Base-by-base conservation (phyloP, 2,329 filamentous ascomycete genomes). In the Cercospora beticola region DNA sequence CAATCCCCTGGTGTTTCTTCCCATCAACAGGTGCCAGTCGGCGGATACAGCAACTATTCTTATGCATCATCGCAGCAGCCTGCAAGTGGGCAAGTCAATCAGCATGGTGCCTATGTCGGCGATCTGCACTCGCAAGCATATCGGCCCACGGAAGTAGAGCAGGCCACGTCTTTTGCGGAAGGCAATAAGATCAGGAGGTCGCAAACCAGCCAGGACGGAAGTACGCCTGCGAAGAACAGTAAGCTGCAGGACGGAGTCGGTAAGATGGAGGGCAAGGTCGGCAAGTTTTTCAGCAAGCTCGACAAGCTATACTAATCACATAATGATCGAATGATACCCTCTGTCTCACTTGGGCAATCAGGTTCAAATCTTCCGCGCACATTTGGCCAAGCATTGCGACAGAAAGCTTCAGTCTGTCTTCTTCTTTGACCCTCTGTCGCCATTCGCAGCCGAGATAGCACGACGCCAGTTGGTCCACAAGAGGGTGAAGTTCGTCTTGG, bases 51-150 rank as follows among this genome's bases (percentile, higher is more conserved):
- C 21, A 84, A 86, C 69, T 90, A 86, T 74, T 78, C 77, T 46
- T 86, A 86, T 65, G 74, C 73, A 0, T 72, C 73, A 30, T 74
- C 79, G 14, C 77, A 77, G 6, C 77, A 75, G 23, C 73, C 73
- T 66, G 69, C 68, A 4, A 26, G 64, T 4, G 68, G 65, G 9
- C 56, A 68, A 4, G 63, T 72, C 5, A 73, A 73, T n/a, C 65
- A 71, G 18, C 68, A 73, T 18, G 78, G 81, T 6, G 76, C 76
- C 3, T 91, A 90, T 68, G 70, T 65, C 4, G 76, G 74, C 21
- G 78, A 80, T 7, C 80, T 92, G 52, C 91, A 93, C 74, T 85
- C 88, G 75, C 90, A 92, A 78, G 80, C 88, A 18, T 93, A 93
- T 76, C 81, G 87, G 65, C 91, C 91, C 1, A 90, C 87, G 5